These are phyloP conservation scores for Ceratocystis harringtonii DNA, from an alignment of 2,329 filamentous ascomycete genomes.

Conservation along the genomic window DNA sequence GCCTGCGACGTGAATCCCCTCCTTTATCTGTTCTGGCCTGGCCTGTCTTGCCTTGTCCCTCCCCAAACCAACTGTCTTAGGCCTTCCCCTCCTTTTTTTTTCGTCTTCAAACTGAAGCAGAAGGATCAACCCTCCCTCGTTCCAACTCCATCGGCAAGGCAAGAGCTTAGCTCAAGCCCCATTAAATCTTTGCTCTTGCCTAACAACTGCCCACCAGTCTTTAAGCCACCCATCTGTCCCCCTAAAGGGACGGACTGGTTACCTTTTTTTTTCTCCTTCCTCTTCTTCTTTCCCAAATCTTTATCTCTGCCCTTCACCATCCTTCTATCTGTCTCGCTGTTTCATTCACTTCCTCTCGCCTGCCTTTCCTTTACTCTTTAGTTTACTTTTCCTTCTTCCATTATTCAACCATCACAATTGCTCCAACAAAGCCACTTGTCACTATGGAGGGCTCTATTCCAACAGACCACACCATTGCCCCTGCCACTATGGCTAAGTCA, in stretches of 20 bases:
- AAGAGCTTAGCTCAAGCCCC: constrained; percentile 3
- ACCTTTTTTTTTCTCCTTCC: not conserved
- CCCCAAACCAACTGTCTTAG: not conserved
- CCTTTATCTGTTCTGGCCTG: not conserved
- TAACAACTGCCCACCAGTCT: not conserved
- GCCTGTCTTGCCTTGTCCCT: not conserved
- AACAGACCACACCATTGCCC: constrained; percentile 15
- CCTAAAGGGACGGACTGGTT: not conserved
- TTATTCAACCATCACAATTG: not conserved
- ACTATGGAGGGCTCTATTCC: constrained; percentile 12
- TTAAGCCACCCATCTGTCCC: constrained; percentile 3
- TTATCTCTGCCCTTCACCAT: not conserved
- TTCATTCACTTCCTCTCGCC: not conserved
- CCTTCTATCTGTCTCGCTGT: not conserved
- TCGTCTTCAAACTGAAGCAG: not conserved
- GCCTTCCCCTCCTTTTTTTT: not conserved
- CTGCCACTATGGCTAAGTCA: constrained; percentile 16
- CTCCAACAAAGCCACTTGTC: not conserved
- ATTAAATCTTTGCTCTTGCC: constrained; percentile 6
- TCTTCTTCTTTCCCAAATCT: not conserved
- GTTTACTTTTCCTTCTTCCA: not conserved
- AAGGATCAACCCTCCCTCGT: not conserved
- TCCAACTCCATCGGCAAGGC: constrained; percentile 3
- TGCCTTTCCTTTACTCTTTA: not conserved
- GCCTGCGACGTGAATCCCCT: not conserved